phyloP scores from a whole-genome alignment of 345 rosid genomes.

The Arabis alpina region DNA sequence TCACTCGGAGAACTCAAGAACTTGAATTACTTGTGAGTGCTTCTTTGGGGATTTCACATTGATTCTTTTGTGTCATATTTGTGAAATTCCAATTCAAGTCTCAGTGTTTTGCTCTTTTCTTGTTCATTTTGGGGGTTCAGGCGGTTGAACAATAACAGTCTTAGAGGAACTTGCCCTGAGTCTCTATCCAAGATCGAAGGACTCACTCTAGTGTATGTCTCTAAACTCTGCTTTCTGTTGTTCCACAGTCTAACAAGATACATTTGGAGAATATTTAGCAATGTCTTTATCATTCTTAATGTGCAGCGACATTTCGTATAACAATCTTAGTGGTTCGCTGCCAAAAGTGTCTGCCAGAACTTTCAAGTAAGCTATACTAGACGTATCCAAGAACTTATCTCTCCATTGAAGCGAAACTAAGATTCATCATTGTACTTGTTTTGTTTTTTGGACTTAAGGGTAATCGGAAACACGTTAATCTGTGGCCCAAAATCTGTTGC shows the following conservation, averaged over 20 bases:
- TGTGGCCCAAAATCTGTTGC: constrained; percentile 70
- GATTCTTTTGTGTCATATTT: background rate
- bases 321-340: constrained; percentile 89
- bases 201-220: constrained; percentile 84
- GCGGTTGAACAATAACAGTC: constrained; percentile 97
- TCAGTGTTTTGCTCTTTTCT: constrained; percentile 3
- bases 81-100: constrained; percentile 10
- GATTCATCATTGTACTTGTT: constrained; percentile 26
- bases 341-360: constrained; percentile 95
- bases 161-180: constrained; percentile 73
- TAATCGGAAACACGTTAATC: constrained; percentile 79
- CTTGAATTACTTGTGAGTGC: constrained; percentile 84
- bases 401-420: background rate
- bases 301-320: constrained; percentile 87
- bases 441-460: constrained; percentile 51
- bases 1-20: constrained; percentile 78
- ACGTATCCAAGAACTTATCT: constrained; percentile 8
- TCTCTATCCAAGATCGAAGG: constrained; percentile 83
- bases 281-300: constrained; percentile 8
- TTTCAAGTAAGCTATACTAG: constrained; percentile 67
- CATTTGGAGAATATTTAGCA: background rate
- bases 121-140: constrained; percentile 45
- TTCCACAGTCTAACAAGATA: background rate
- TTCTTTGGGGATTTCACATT: background rate
- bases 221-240: constrained; percentile 10